These are phyloP conservation scores for Hippophae tibetana DNA, from an alignment of 306 rosid species.

Conservation along the genomic window DNA sequence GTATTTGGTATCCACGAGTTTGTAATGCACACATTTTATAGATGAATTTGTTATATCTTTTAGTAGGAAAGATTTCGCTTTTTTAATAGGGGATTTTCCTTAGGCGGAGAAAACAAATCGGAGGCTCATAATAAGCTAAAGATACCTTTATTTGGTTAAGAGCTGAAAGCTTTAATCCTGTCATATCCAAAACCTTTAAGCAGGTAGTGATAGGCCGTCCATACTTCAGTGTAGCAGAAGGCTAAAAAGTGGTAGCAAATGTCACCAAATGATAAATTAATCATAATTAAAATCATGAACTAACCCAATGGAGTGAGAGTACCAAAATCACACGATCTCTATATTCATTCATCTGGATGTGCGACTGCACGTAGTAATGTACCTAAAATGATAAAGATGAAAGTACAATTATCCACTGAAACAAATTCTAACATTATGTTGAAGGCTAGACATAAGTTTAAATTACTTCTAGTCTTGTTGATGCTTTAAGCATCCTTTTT, in stretches of 20 bases:
- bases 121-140: conserved; percentile 2
- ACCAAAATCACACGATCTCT: conserved; percentile 86
- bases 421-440: too few relatives aligned
- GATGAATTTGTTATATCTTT: background rate
- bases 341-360: conserved; percentile 88
- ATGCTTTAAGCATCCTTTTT: too few relatives aligned
- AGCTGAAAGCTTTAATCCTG: conserved; percentile 82
- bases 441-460: too few relatives aligned
- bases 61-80: background rate
- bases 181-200: conserved; percentile 87
- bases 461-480: too few relatives aligned
- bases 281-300: conserved; percentile 11
- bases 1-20: too few relatives aligned
- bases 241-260: conserved; percentile 39
- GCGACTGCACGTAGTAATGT: conserved; percentile 82
- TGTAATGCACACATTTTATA: background rate
- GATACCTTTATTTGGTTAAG: conserved; percentile 78
- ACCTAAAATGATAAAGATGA: conserved; percentile 36
- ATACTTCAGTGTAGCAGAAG: conserved; percentile 56
- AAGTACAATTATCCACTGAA: background rate
- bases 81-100: background rate
- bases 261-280: background rate
- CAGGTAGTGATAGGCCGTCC: conserved; percentile 74
- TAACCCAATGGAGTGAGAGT: conserved; percentile 9
- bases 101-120: background rate